phyloP scores from a whole-genome alignment of 495 filamentous ascomycete genomes.

The Cenococcum geophilum region DNA sequence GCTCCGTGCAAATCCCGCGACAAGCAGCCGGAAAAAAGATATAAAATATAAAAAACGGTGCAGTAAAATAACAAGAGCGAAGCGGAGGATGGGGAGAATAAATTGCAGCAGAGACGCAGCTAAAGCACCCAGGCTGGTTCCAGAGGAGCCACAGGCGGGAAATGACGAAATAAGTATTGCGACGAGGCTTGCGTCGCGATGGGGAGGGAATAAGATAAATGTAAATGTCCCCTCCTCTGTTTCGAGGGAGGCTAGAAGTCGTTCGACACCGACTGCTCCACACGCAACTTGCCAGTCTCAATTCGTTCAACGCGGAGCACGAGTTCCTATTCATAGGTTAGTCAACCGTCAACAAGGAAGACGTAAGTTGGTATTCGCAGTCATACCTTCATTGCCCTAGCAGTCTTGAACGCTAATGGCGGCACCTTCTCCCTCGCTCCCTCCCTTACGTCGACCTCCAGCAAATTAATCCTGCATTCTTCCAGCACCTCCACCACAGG shows the following conservation, averaged over 20 bases:
- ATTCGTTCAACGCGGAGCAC: slow-evolving; percentile 33
- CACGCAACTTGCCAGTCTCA: slow-evolving; percentile 32
- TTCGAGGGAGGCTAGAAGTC: neutral
- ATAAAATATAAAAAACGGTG: too few relatives aligned
- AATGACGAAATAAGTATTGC: too few relatives aligned
- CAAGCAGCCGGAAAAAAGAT: too few relatives aligned
- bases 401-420: slow-evolving; percentile 82
- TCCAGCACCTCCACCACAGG: slow-evolving; percentile 58
- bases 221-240: too few relatives aligned
- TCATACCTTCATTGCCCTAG: slow-evolving; percentile 59
- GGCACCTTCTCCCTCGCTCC: slow-evolving; percentile 66
- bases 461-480: slow-evolving; percentile 58
- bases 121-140: too few relatives aligned
- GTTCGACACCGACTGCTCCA: slow-evolving; percentile 11
- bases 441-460: slow-evolving; percentile 60
- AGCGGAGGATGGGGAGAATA: too few relatives aligned
- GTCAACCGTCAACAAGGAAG: neutral
- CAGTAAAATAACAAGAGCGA: too few relatives aligned
- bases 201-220: too few relatives aligned
- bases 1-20: too few relatives aligned
- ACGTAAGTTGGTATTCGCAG: neutral
- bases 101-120: too few relatives aligned
- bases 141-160: too few relatives aligned
- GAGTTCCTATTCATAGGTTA: slow-evolving; percentile 30
- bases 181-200: too few relatives aligned